phyloP scores from a whole-genome alignment of 2,329 filamentous ascomycete species.

The Cladosporium sp. region DNA sequence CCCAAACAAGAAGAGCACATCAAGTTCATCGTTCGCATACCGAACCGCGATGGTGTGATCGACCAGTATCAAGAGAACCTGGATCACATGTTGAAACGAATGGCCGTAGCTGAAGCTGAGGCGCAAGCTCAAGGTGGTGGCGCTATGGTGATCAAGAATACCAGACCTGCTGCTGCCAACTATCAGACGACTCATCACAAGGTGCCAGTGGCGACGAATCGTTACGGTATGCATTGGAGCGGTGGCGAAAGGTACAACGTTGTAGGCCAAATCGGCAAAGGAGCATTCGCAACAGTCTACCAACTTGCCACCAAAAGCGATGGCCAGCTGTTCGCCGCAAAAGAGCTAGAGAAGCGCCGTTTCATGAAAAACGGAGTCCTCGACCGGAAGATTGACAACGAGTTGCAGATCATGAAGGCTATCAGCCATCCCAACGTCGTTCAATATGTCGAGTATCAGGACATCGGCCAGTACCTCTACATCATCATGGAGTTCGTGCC shows the following conservation, averaged over 20 bases:
- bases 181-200: background rate
- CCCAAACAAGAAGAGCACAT: slow-evolving; percentile 57
- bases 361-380: slow-evolving; percentile 91
- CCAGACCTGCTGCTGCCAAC: slow-evolving; percentile 4
- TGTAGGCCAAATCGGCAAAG: slow-evolving; percentile 77
- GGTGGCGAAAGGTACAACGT: slow-evolving; percentile 83
- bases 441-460: slow-evolving; percentile 82
- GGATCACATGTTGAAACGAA: background rate
- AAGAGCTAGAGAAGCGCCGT: slow-evolving; percentile 87
- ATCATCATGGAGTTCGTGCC: slow-evolving; percentile 96
- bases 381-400: slow-evolving; percentile 90
- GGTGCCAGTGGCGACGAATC: slow-evolving; percentile 23
- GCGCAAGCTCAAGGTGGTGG: slow-evolving; percentile 4
- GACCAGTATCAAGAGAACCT: slow-evolving; percentile 36
- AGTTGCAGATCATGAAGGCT: slow-evolving; percentile 91
- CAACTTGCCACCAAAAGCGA: slow-evolving; percentile 82
- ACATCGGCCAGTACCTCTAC: slow-evolving; percentile 75
- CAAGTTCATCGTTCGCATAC: slow-evolving; percentile 81
- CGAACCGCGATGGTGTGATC: slow-evolving; percentile 63
- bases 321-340: slow-evolving; percentile 80
- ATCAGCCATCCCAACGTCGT: slow-evolving; percentile 87
- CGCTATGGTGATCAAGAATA: background rate
- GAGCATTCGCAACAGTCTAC: slow-evolving; percentile 92
- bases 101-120: slow-evolving; percentile 4
- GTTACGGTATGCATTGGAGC: slow-evolving; percentile 69